phyloP scores from a whole-genome alignment of 2,329 filamentous ascomycete genomes.

The Zalaria obscura region DNA sequence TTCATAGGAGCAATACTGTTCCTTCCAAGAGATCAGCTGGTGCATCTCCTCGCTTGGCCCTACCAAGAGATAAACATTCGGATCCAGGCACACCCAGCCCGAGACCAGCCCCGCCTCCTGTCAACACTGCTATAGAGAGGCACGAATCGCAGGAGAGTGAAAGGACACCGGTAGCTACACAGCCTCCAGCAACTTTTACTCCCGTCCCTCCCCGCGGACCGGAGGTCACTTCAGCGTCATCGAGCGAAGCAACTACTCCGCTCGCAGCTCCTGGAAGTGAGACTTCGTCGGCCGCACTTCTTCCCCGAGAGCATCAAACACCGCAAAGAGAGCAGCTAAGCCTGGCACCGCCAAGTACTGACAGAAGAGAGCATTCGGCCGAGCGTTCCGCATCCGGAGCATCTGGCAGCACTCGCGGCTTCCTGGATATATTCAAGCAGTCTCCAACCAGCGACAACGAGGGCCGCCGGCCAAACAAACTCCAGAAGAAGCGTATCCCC shows the following conservation, averaged over 20 bases:
- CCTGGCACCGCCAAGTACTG: constrained; percentile 9
- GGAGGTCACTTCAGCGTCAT: constrained; percentile 23
- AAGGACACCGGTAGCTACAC: constrained; percentile 12
- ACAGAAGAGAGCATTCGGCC: constrained; percentile 7
- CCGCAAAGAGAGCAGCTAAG: constrained; percentile 14
- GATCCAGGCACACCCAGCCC: constrained; percentile 35
- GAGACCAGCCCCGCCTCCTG: constrained; percentile 4
- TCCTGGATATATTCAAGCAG: constrained; percentile 58
- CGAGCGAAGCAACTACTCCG: constrained; percentile 22
- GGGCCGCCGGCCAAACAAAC: constrained; percentile 68
- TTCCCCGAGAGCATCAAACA: constrained; percentile 13
- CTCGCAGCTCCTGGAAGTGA: constrained; percentile 15
- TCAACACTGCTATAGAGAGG: constrained; percentile 5
- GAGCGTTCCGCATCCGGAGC: constrained; percentile 14
- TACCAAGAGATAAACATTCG: constrained; percentile 30
- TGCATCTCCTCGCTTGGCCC: constrained; percentile 48
- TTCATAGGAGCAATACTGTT: constrained; percentile 79
- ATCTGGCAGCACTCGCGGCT: constrained; percentile 13
- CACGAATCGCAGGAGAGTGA: constrained; percentile 17
- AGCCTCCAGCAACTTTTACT: constrained; percentile 17
- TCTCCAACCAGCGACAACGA: constrained; percentile 45
- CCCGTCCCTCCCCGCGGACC: constrained; percentile 14
- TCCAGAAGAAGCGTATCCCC: constrained; percentile 76
- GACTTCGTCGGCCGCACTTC: constrained; percentile 10
- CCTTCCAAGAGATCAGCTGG: constrained; percentile 76